Conservation (phyloP, 1,284 basidiomycete species). For the Ustilago cynodontis region DNA sequence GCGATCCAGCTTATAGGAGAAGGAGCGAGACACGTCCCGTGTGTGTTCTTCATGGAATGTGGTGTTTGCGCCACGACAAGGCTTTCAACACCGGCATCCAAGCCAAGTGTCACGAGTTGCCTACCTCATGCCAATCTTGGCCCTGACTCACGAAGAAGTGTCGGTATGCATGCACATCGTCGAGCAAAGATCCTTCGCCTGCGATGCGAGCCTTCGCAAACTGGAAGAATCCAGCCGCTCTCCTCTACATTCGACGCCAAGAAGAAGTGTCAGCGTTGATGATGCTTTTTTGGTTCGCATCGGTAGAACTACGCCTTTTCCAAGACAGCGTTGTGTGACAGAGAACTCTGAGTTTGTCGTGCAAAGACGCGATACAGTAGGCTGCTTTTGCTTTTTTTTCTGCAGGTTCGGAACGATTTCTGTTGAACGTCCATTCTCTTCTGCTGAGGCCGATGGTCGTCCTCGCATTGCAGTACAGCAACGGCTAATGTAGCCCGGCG, state of each 20-base stretch:
- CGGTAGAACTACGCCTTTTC: conserved; percentile 7
- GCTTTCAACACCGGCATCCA: background rate
- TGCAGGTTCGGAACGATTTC: conserved; percentile 5
- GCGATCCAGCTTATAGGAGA: no score
- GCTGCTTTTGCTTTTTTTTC: background rate
- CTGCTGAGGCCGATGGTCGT: background rate
- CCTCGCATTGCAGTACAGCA: background rate
- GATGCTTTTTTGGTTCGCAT: conserved; percentile 6
- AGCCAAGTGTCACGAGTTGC: background rate
- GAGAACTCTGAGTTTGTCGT: conserved; percentile 2
- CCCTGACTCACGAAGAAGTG: conserved; percentile 18
- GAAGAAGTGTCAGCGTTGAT: conserved; percentile 20
- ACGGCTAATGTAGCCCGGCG: background rate
- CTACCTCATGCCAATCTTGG: conserved; percentile 7
- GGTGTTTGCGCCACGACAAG: background rate
- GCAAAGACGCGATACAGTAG: conserved; percentile 8
- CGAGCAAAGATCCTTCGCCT: background rate
- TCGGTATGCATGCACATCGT: background rate
- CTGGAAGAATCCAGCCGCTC: background rate
- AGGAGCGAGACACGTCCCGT: background rate
- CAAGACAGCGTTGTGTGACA: conserved; percentile 9
- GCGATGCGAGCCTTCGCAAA: background rate
- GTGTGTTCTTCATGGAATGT: background rate
- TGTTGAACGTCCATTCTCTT: background rate
- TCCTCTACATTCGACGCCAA: background rate